Conservation (phyloP, 164 flowering plant species). For the Buxus sempervirens region DNA sequence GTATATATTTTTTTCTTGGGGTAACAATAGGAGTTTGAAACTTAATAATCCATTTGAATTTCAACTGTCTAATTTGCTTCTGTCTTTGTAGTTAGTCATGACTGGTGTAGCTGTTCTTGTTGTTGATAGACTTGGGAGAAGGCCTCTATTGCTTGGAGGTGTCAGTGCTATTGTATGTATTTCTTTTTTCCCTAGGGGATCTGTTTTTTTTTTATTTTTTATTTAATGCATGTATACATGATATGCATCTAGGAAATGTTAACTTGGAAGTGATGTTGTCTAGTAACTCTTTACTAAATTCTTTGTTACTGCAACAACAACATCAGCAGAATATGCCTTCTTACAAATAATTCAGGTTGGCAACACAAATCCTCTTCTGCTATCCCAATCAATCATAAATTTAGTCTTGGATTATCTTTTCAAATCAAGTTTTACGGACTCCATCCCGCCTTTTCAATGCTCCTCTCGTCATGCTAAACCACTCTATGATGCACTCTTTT, state of each 20-base stretch:
- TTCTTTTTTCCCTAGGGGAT: not conserved
- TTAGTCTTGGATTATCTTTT: too few relatives aligned
- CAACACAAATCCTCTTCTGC: too few relatives aligned
- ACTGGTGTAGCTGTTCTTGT: conserved; percentile 84
- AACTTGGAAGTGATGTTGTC: not conserved
- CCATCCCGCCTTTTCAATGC: too few relatives aligned
- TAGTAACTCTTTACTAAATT: too few relatives aligned
- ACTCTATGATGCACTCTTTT: too few relatives aligned
- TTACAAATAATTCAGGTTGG: too few relatives aligned
- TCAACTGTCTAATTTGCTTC: conserved; percentile 3
- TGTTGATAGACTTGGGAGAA: conserved; percentile 90
- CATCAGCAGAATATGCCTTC: too few relatives aligned
- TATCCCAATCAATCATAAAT: too few relatives aligned
- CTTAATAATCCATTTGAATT: not conserved
- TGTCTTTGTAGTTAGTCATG: conserved; percentile 57
- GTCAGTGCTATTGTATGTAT: conserved; percentile 86
- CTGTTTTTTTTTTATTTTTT: too few relatives aligned
- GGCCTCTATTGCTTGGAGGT: conserved; percentile 91
- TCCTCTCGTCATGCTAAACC: too few relatives aligned
- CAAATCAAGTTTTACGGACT: too few relatives aligned
- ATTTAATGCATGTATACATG: conserved; percentile 1
- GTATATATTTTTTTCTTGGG: not conserved
- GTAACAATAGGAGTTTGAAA: not conserved
- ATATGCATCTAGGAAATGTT: not conserved
- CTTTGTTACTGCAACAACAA: too few relatives aligned